Evolutionary conservation across 495 filamentous ascomycete genomes (phyloP), one percentile per base, ranked within the genome.

Genomic region (Parachaetomium inaequale): DNA sequence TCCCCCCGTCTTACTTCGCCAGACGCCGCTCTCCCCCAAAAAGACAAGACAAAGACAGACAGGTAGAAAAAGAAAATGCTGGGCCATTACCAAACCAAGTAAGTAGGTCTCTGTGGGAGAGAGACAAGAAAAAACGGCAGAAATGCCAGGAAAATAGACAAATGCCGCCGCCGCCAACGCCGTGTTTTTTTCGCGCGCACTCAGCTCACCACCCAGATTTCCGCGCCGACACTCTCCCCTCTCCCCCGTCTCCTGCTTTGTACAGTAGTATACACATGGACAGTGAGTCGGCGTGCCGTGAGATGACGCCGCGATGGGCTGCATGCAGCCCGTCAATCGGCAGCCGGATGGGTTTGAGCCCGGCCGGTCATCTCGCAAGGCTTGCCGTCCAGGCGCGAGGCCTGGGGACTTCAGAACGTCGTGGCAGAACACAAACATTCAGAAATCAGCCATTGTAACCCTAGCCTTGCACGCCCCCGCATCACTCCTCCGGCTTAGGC

Each of bases 231-330:
- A 2, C 7, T 23, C 25, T 21, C 25, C 2, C 17, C 36, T 28
- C 7, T 17, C 38, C 12, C 3, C 45, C 34, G 12, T 25, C 42
- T 47, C 28, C 46, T 49, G 52, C 53, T 57, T 62, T 52, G 46
- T 63, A 63, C 61, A 63, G 19, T 63, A 58, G 15, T 58, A 58
- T 63, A 63, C 61, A 63, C 15, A 58, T 58, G 7, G 25, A 50
- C 43, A 53, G 26, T 23, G 50, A 55, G 34, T 34, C 34, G 36
- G 25, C 36, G 15, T 29, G 15, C 34, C 23, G 17, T 21, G 6
- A 15, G 38, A 40, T 10, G 38, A 40, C 38, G 38, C 38, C 38
- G 4, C 12, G 5, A 40, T 3, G 11, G 38, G 12, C 32, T 11
- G 11, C 32, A 11, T 11, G 32, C 11, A 11, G 32, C 6, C 32